Evolutionary conservation across 1,284 basidiomycete genomes (phyloP), one percentile per base, ranked within the genome.

Genomic region (Papiliotrema terrestris): DNA sequence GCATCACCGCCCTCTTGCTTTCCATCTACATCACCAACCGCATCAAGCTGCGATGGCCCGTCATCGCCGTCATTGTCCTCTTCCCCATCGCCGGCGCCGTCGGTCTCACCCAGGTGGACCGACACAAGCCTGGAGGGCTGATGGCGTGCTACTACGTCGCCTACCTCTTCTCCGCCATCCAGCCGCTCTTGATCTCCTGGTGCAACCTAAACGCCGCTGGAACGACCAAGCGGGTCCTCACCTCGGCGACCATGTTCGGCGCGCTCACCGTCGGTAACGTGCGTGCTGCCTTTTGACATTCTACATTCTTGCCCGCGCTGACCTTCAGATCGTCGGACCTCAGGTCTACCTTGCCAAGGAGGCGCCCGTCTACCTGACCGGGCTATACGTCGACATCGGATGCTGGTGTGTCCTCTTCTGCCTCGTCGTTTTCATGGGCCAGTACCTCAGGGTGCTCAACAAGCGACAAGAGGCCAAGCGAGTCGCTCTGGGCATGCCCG

Each of bases 31-130:
- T 82, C 36, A 79, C 80, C 23, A 80, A 78, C 58, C 73, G 72
- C 52, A 76, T 80, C 61, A 81, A 81, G 66, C 69, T 81, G 32
- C 79, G 81, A 56, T 82, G 77, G 74, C 80, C 81, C 15, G 79
- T 83, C 25, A 61, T 82, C 32, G 78, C 82, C n/a, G 54, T 63
- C 45, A 32, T 68, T 39, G 45, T 45, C 38, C 37, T 68, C 42
- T 67, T 67, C 60, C 69, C 73, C 15, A 73, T 75, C 49, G 73
- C 66, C 8, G 73, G 71, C 36, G 73, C 69, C n/a, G 44, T 61
- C 36, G 65, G 59, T 47, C 59, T 75, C 15, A 67, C 64, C 32
- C 61, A 68, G 46, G 66, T 72, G 20, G 45, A 54, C 43, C 52
- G 55, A 39, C 57, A 51, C 17, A 57, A 67, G 37, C 52, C 65